These are phyloP conservation scores for Lupinus albus DNA, from an alignment of 306 rosid species.

Conservation along the genomic window DNA sequence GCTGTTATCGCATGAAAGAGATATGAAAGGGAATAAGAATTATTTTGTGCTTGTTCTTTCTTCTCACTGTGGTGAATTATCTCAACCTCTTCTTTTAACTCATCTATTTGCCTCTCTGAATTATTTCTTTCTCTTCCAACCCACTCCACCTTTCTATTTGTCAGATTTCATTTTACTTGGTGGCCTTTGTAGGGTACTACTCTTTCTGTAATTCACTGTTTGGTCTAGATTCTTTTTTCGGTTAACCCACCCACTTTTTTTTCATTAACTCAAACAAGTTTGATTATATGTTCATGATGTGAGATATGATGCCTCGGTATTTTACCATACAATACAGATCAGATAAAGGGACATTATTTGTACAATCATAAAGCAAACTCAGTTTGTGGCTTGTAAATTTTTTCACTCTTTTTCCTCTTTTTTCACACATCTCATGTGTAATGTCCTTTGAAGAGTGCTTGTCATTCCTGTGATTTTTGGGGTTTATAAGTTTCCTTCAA, in stretches of 20 bases:
- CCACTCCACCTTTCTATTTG: slow-evolving; percentile 36
- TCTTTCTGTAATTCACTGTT: slow-evolving; percentile 41
- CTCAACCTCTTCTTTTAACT: background rate
- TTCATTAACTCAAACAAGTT: slow-evolving; percentile 48
- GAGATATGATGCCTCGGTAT: slow-evolving; percentile 47
- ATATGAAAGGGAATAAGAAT: too few relatives aligned
- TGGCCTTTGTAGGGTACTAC: background rate
- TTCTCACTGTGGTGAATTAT: too few relatives aligned
- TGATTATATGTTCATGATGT: slow-evolving; percentile 58
- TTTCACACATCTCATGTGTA: slow-evolving; percentile 36
- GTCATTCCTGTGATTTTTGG: slow-evolving; percentile 40
- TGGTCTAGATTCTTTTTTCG: slow-evolving; percentile 42
- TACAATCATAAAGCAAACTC: slow-evolving; percentile 43
- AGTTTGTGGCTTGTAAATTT: slow-evolving; percentile 33
- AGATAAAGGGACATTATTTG: slow-evolving; percentile 36
- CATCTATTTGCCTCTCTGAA: slow-evolving; percentile 38
- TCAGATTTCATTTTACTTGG: slow-evolving; percentile 36
- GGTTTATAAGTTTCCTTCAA: background rate
- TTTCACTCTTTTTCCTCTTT: slow-evolving; percentile 24
- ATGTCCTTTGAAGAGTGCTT: slow-evolving; percentile 50
- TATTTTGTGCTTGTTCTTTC: too few relatives aligned
- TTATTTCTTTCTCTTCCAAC: slow-evolving; percentile 23
- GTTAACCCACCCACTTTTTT: slow-evolving; percentile 40
- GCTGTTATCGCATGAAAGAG: too few relatives aligned
- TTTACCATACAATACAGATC: slow-evolving; percentile 66